Evolutionary conservation across 192 early-diverging fungal species (phyloP).

Genomic region (Coemansia interrupta): DNA sequence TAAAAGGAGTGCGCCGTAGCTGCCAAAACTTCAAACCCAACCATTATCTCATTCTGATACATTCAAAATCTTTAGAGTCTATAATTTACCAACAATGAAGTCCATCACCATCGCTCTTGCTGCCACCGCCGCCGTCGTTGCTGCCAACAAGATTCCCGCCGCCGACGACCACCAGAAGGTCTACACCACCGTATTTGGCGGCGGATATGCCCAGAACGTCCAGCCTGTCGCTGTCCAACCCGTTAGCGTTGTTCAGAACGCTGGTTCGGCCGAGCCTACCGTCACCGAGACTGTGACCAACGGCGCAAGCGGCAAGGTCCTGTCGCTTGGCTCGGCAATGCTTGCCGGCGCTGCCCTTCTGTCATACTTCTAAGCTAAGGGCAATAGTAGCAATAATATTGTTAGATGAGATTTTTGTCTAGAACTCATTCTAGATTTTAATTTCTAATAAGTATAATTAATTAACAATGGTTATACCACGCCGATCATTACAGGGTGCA

Average conservation of each 20-base stretch:
- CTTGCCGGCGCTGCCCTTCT: constrained; percentile 11
- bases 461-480: too few species aligned
- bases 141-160: constrained; percentile 17
- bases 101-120: constrained; percentile 9
- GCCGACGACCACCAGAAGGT: constrained; percentile 31
- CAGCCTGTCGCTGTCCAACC: constrained; percentile 27
- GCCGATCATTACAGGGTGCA: too few species aligned
- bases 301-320: constrained; percentile 35
- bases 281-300: constrained; percentile 37
- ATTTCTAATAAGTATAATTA: too few species aligned
- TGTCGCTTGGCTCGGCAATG: constrained; percentile 11
- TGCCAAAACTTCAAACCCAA: too few species aligned
- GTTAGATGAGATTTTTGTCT: neutral
- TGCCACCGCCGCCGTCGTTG: constrained; percentile 10
- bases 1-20: too few species aligned
- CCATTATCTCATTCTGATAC: neutral
- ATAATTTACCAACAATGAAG: constrained; percentile 10
- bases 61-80: neutral
- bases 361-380: constrained; percentile 7
- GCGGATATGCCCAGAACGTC: neutral
- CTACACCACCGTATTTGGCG: constrained; percentile 28
- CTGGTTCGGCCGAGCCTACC: constrained; percentile 28
- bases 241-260: constrained; percentile 41
- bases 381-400: neutral
- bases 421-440: too few species aligned